Evolutionary conservation across 805 yeast species (phyloP).

Genomic region (Zygoascus biomembranicola): DNA sequence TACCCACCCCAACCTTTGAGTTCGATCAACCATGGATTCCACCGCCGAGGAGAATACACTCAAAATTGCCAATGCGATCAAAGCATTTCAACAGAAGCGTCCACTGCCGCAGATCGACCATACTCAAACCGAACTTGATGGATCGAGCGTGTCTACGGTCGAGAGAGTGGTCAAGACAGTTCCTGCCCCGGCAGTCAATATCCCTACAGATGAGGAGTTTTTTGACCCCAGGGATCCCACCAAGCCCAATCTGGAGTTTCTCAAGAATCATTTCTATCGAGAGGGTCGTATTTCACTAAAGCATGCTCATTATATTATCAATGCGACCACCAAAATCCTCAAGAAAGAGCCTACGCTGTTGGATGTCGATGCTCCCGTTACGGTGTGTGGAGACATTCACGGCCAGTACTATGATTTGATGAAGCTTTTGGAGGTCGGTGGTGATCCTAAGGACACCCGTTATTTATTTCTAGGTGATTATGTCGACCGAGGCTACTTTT

Average conservation of each 20-base stretch:
- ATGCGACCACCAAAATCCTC: slow-evolving; percentile 55
- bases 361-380: slow-evolving; percentile 82
- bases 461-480: slow-evolving; percentile 89
- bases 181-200: slow-evolving; percentile 53
- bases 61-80: slow-evolving; percentile 28
- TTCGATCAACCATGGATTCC: slow-evolving; percentile 1
- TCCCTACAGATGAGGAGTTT: slow-evolving; percentile 62
- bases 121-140: slow-evolving; percentile 44
- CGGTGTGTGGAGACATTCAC: slow-evolving; percentile 96
- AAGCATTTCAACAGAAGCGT: slow-evolving; percentile 28
- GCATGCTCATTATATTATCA: slow-evolving; percentile 63
- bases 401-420: slow-evolving; percentile 89
- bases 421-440: slow-evolving; percentile 90
- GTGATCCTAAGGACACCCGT: slow-evolving; percentile 68
- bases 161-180: slow-evolving; percentile 53
- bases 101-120: slow-evolving; percentile 32
- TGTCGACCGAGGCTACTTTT: slow-evolving; percentile 89
- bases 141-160: slow-evolving; percentile 44
- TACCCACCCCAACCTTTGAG: too few relatives aligned
- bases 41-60: slow-evolving; percentile 13
- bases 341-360: slow-evolving; percentile 70
- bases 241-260: slow-evolving; percentile 62
- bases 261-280: slow-evolving; percentile 61
- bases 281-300: slow-evolving; percentile 73
- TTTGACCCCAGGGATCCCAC: slow-evolving; percentile 46